These are phyloP conservation scores for Hypsizygus marmoreus DNA, from an alignment of 768 basidiomycete genomes.

Conservation along the genomic window DNA sequence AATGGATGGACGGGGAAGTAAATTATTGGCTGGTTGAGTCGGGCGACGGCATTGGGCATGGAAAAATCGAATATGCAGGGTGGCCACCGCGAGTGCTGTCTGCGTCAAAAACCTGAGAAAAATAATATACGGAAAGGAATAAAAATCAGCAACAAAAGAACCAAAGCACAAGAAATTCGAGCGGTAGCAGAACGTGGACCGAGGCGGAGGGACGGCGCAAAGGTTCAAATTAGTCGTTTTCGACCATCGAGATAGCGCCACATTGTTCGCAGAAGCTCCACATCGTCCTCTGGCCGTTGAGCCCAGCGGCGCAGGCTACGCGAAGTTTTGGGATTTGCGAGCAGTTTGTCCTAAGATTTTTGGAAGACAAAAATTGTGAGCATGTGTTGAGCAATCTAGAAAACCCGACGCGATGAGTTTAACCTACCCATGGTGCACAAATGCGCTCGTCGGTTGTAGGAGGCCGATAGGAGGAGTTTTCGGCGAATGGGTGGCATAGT, in stretches of 20 bases:
- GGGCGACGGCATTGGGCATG: slow-evolving; percentile 9
- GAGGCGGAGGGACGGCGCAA: background rate
- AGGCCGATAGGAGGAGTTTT: slow-evolving; percentile 57
- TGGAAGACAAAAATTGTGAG: slow-evolving; percentile 5
- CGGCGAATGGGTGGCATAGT: slow-evolving; percentile 42
- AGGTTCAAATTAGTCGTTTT: slow-evolving; percentile 54
- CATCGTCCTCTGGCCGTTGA: slow-evolving; percentile 76
- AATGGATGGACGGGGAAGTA: slow-evolving; percentile 16
- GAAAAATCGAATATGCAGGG: slow-evolving; percentile 1
- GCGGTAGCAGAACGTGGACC: background rate
- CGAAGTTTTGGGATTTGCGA: slow-evolving; percentile 83
- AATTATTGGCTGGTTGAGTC: slow-evolving; percentile 4
- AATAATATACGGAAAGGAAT: slow-evolving; percentile 12
- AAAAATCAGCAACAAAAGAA: slow-evolving; percentile 20
- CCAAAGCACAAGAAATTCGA: slow-evolving; percentile 13
- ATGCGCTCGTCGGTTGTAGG: slow-evolving; percentile 61
- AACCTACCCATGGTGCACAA: slow-evolving; percentile 74
- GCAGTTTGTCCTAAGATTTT: slow-evolving; percentile 44
- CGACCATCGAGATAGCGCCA: slow-evolving; percentile 87
- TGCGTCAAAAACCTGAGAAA: slow-evolving; percentile 1
- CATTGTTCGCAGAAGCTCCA: slow-evolving; percentile 90
- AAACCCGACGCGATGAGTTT: slow-evolving; percentile 1
- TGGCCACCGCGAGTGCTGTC: background rate
- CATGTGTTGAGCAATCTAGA: slow-evolving; percentile 8
- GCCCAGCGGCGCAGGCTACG: slow-evolving; percentile 71